phyloP scores from a whole-genome alignment of 106 monocot species.

The Dioscorea dumetorum region DNA sequence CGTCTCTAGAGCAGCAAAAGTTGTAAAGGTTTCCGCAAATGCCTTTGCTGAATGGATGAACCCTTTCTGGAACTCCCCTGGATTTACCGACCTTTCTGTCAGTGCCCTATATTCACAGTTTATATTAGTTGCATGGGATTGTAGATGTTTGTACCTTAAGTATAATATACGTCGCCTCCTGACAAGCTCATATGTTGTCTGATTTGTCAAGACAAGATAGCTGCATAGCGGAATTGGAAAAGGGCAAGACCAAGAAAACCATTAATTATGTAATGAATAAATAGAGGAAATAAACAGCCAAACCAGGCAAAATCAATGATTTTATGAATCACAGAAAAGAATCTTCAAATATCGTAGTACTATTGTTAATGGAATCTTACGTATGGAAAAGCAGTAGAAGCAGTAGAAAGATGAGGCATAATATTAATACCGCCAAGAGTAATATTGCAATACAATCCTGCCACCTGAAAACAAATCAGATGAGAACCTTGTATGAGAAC shows the following conservation, averaged over 20 bases:
- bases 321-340: too few relatives aligned
- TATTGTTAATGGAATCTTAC: conserved; percentile 23
- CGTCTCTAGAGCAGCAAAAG: conserved; percentile 54
- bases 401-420: conserved; percentile 71
- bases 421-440: conserved; percentile 33
- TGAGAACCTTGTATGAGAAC: background rate
- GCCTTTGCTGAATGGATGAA: conserved; percentile 81
- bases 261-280: too few relatives aligned
- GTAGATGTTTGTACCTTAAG: conserved; percentile 29
- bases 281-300: too few relatives aligned
- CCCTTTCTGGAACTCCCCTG: conserved; percentile 64
- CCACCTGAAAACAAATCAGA: conserved; percentile 55
- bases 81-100: background rate
- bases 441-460: conserved; percentile 39
- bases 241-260: background rate
- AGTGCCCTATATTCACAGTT: background rate
- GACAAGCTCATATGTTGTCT: conserved; percentile 94
- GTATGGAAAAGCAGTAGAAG: conserved; percentile 75
- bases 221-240: conserved; percentile 17
- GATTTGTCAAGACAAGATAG: conserved; percentile 80
- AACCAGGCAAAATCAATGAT: too few relatives aligned
- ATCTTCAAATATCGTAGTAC: background rate
- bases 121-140: background rate
- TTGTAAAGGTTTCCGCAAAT: conserved; percentile 47
- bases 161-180: conserved; percentile 76